These are phyloP conservation scores for Arachis stenosperma DNA, from an alignment of 306 rosid genomes.

Conservation along the genomic window DNA sequence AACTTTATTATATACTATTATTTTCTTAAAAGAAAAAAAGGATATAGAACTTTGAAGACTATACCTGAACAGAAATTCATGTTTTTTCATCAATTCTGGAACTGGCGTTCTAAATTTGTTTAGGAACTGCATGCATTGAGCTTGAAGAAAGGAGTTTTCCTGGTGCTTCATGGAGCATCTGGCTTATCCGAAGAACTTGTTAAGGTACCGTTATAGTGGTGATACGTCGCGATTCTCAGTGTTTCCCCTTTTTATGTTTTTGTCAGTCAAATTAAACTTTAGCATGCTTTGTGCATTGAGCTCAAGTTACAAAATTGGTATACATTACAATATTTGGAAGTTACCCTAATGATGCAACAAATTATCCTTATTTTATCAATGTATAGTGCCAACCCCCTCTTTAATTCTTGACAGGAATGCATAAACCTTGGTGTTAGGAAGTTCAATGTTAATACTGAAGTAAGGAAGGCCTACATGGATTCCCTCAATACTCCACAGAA, in stretches of 20 bases:
- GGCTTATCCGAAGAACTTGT: constrained; percentile 75
- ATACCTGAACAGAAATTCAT: neutral
- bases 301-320: constrained; percentile 46
- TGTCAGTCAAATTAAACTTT: neutral
- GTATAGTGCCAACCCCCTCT: constrained; percentile 34
- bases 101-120: constrained; percentile 29
- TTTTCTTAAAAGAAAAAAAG: neutral
- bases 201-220: constrained; percentile 54
- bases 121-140: constrained; percentile 75
- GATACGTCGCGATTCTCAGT: constrained; percentile 5
- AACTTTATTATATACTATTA: neutral
- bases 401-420: constrained; percentile 62
- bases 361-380: constrained; percentile 23
- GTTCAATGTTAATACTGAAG: constrained; percentile 96
- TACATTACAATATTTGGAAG: neutral
- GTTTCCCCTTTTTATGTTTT: constrained; percentile 3
- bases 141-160: constrained; percentile 65
- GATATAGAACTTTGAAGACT: neutral
- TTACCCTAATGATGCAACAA: constrained; percentile 3
- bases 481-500: constrained; percentile 67
- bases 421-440: constrained; percentile 80
- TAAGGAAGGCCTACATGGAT: constrained; percentile 93
- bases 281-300: neutral
- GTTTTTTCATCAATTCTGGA: constrained; percentile 28
- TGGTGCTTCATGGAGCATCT: constrained; percentile 96